A percentile compares a stretch with the other conserved stretches of the same genome.
Conservation (phyloP, 345 rosid genomes). For the Heritiera littoralis region DNA sequence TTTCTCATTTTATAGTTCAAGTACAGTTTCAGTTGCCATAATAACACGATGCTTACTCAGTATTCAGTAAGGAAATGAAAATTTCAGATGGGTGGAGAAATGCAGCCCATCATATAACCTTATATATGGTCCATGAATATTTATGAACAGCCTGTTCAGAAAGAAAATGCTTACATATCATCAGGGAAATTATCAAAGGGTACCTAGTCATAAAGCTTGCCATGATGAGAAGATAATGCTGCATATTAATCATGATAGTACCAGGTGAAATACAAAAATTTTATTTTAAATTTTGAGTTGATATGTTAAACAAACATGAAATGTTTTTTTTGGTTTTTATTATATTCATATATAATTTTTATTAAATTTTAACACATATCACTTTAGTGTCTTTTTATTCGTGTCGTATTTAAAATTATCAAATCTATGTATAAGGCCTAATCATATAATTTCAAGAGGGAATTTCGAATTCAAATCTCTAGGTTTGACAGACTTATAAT, state of each 20-base stretch:
- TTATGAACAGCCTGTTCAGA: not conserved
- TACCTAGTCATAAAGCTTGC: not conserved
- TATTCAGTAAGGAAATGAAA: no score
- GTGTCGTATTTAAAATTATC: no score
- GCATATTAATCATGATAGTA: no score
- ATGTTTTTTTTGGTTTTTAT: no score
- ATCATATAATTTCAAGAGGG: not conserved
- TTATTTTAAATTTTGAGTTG: no score
- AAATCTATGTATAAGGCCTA: not conserved
- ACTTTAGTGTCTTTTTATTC: no score
- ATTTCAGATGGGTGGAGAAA: no score
- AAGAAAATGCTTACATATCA: not conserved
- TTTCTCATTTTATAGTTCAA: not conserved
- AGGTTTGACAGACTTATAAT: no score
- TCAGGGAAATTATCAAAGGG: not conserved
- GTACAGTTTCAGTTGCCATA: not conserved
- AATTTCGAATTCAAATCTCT: not conserved
- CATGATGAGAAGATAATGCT: not conserved
- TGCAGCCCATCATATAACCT: not conserved
- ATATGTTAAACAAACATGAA: no score
- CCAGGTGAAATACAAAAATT: no score
- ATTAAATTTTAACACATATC: no score
- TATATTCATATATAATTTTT: no score
- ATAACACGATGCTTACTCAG: not conserved
- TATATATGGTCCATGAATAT: not conserved